Base-by-base conservation (phyloP, 73 alveolate genomes). In the Tetrahymena borealis region DNA sequence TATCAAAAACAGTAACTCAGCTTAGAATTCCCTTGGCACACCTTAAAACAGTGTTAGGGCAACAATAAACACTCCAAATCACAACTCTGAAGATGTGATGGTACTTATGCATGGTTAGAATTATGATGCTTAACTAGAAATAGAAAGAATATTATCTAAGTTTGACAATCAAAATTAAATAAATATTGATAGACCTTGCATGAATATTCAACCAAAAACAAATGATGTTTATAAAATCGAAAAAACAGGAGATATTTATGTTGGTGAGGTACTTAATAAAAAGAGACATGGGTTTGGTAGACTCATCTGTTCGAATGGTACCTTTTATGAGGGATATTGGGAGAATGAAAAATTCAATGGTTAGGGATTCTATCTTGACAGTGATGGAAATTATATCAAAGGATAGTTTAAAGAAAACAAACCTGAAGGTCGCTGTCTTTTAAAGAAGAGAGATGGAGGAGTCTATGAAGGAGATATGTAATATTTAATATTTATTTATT, bases 251-350 rank as follows among this genome's bases (percentile, higher is more conserved):
- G 85, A 60, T 60, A 60, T 60, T 60, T 93, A 90, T 77, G 77
- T 42, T 2, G 96, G 96, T 3, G 92, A 43, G 33, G 41, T 37
- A 8, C 20, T 31, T 8, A 60, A 90, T 20, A 94, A 93, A 40
- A 38, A 91, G 79, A 90, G 96, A 37, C 18, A 93, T 38, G 96
- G 96, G 18, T 93, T 24, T 77, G 96, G 96, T 40, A 91, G 91
- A 91, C 91, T 93, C 90, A 39, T 90, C 10, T 96, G 98, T 96
- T 43, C 90, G 15, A 96, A 95, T 43, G 95, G 78, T 18, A 91
- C 92, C 85, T 33, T 93, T 20, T 95, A 78, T 79, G 90, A 78
- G 43, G 96, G 96, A 6, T 43, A 93, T 20, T 93, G 96, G 96
- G 39, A 35, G 33, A 33, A 36, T n/a, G 91, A 28, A 40, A 15